Evolutionary conservation across 371 early-diverging fungal genomes (phyloP), one percentile per base, ranked within the genome.

Genomic region (Mortierella sp.): DNA sequence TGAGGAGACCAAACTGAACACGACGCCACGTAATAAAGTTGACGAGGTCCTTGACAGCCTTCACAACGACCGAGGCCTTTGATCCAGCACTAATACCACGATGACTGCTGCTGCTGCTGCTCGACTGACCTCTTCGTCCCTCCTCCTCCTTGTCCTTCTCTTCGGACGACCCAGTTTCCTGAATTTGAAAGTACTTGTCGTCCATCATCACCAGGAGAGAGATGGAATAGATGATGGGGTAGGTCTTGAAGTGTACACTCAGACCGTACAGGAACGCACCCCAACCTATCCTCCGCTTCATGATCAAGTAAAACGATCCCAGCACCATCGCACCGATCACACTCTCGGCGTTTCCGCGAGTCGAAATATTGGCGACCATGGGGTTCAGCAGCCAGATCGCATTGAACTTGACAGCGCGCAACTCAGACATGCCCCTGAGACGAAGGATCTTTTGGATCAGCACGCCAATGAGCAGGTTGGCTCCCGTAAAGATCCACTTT

Each of bases 181-280:
- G 61, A 19, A 58, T 22, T 10, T 58, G 61, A 19, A 58, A 58
- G 41, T 79, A 78, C 29, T 71, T 66, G 61, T 91, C 87, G 79
- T 94, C 94, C 73, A 94, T 74, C 50, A 92, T 77, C 39, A 90
- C 79, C 67, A 94, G 83, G 24, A 97, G 73, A 1, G 98, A 95
- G 0, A 96, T 76, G 0, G 95, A 94, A 85, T 98, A 97, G 24
- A 99, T 93, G 67, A 97, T 90, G 7, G 99, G 99, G 85, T 98
- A 99, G 9, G 99, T 96, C 84, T 99, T 99, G 76, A 98, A 92
- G 84, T 99, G 99, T 10, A 99, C 97, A 8, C 97, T 89, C n/a
- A 97, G 80, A 0, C 99, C 99, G 89, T 95, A 97, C 41, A 94
- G 44, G 13, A 92, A 86, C 8, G 95, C 95, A 0, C 92, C 95